A percentile compares a stretch with the other conserved stretches of the same genome.
These are phyloP conservation scores for Penicillium bovifimosum DNA, from an alignment of 495 filamentous ascomycete genomes.

Conservation along the genomic window DNA sequence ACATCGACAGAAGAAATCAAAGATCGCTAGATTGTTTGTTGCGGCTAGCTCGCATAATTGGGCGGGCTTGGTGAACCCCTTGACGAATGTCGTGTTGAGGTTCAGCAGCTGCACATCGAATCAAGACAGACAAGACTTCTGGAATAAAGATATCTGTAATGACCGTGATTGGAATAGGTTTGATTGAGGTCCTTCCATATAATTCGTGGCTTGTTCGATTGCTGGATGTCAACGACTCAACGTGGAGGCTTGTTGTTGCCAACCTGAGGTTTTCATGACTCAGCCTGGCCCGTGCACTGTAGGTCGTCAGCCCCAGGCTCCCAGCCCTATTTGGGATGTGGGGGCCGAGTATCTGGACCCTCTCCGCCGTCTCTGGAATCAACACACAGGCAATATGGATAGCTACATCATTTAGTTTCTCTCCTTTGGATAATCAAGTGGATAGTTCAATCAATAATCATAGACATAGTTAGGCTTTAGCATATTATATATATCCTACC, in stretches of 20 bases:
- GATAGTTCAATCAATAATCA: too few species aligned
- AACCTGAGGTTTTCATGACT: background rate
- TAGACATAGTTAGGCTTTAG: too few species aligned
- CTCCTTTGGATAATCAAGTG: too few species aligned
- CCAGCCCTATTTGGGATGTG: background rate
- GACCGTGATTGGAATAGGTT: background rate
- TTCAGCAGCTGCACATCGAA: background rate
- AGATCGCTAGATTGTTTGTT: background rate
- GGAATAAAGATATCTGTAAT: background rate
- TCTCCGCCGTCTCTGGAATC: too few species aligned
- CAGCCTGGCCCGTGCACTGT: background rate
- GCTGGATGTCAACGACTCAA: background rate
- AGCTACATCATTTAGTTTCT: too few species aligned
- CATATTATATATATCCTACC: too few species aligned
- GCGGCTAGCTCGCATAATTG: conserved; percentile 2
- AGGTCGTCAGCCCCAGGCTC: background rate
- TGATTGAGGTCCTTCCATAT: background rate
- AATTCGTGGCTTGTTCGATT: background rate
- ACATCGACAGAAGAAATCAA: background rate
- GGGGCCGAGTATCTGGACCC: too few species aligned
- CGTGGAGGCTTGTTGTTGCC: background rate
- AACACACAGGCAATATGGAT: too few species aligned
- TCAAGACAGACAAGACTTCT: too few species aligned
- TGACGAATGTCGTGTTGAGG: background rate
- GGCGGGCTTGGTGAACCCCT: conserved; percentile 1